Evolutionary conservation across 208 protist species (phyloP).

Genomic region (Blastocrithidia nonstop): DNA sequence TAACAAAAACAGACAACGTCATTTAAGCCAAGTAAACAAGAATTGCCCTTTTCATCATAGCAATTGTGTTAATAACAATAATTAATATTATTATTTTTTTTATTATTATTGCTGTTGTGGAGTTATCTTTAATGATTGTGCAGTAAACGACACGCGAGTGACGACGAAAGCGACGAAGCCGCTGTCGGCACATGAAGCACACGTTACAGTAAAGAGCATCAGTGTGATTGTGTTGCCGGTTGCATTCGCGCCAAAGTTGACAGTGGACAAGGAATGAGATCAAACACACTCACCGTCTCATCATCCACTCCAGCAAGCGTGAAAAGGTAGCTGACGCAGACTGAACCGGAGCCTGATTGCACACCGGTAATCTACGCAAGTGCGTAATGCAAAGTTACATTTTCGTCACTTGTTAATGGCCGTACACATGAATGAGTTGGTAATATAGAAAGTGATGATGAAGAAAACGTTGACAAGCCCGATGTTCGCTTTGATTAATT

Average conservation of each 20-base stretch:
- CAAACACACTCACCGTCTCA: conserved; percentile 39
- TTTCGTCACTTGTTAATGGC: not conserved
- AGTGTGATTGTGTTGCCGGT: not conserved
- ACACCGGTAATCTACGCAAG: conserved; percentile 57
- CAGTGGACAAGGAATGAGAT: conserved; percentile 36
- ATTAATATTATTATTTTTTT: no score
- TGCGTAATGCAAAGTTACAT: conserved; percentile 6
- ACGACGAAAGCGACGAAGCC: not conserved
- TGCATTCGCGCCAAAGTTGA: conserved; percentile 8
- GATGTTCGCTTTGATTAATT: not conserved
- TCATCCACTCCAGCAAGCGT: conserved; percentile 56
- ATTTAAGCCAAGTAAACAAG: no score
- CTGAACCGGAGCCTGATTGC: conserved; percentile 37
- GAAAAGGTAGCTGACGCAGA: conserved; percentile 37
- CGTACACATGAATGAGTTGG: conserved; percentile 5
- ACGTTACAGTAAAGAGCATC: not conserved
- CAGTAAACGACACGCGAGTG: conserved; percentile 1
- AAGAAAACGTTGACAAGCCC: conserved; percentile 1
- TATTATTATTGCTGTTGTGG: not conserved
- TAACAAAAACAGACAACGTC: not conserved
- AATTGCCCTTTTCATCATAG: no score
- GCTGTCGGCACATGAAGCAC: no score
- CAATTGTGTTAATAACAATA: not conserved
- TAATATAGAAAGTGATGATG: conserved; percentile 13
- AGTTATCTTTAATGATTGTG: not conserved